Evolutionary conservation across 352 stramenopile species (phyloP).

Genomic region (Phytophthora cactorum): DNA sequence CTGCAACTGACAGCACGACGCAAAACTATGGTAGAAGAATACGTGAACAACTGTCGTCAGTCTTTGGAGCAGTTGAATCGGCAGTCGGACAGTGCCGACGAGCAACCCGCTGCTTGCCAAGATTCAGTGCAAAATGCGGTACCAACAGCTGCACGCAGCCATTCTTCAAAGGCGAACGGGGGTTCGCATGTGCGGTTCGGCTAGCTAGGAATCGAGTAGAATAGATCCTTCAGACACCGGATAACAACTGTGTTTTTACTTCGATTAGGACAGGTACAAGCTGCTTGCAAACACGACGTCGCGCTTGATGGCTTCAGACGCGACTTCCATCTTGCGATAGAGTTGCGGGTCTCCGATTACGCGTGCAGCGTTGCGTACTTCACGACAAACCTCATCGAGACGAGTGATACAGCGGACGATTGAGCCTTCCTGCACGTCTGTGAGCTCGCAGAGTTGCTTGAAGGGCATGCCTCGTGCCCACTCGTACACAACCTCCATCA

Average conservation of each 20-base stretch:
- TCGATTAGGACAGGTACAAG: conserved; percentile 89
- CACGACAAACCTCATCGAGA: conserved; percentile 97
- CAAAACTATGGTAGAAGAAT: conserved; percentile 47
- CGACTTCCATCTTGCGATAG: conserved; percentile 98
- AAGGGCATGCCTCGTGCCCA: conserved; percentile 98
- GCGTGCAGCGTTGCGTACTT: conserved; percentile 96
- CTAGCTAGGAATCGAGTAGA: conserved; percentile 14
- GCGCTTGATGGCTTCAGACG: conserved; percentile 96
- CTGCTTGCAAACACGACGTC: conserved; percentile 98
- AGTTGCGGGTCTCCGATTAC: conserved; percentile 96
- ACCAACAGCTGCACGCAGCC: background rate
- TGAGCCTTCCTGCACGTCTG: conserved; percentile 96
- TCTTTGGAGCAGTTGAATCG: conserved; percentile 39
- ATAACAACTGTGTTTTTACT: background rate
- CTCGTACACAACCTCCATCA: conserved; percentile 97
- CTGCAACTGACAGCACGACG: conserved; percentile 35
- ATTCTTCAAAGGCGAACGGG: conserved; percentile 1
- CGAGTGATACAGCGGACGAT: conserved; percentile 98
- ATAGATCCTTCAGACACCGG: background rate
- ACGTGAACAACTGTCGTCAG: conserved; percentile 54
- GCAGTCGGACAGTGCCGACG: conserved; percentile 7
- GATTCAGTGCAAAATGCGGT: background rate
- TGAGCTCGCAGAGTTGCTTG: conserved; percentile 95
- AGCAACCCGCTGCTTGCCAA: background rate
- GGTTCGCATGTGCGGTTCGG: conserved; percentile 49